Conservation (phyloP, 176 grass and related monocot genomes). For the Avena sativa region DNA sequence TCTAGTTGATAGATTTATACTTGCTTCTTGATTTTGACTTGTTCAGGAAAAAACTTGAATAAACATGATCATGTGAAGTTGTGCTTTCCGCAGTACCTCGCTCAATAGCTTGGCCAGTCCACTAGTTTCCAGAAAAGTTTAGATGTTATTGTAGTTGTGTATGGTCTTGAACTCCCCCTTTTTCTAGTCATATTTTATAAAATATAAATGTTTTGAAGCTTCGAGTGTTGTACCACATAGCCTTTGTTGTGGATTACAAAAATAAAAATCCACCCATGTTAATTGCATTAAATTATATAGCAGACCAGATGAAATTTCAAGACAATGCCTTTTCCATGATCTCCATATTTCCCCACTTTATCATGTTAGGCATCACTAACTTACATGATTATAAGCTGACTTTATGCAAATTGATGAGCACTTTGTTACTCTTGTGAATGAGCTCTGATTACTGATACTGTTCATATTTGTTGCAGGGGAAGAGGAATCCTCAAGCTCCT, state of each 20-base stretch:
- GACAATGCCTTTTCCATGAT: constrained; percentile 5
- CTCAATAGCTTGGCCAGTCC: background rate
- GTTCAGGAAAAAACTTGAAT: constrained; percentile 18
- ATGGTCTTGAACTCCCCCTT: background rate
- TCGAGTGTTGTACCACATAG: background rate
- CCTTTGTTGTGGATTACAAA: background rate
- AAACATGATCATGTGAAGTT: background rate
- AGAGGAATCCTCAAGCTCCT: constrained; percentile 70
- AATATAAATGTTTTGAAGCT: constrained; percentile 6
- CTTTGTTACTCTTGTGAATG: constrained; percentile 1
- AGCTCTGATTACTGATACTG: constrained; percentile 19
- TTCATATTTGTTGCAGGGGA: constrained; percentile 66
- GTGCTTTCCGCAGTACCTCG: background rate
- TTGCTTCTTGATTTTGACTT: constrained; percentile 19
- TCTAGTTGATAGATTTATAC: constrained; percentile 35
- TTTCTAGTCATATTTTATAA: background rate
- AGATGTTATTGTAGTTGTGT: constrained; percentile 21
- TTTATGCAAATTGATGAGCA: constrained; percentile 18
- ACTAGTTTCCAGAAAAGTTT: constrained; percentile 20
- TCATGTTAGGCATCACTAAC: background rate
- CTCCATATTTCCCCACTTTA: background rate
- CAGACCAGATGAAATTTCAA: constrained; percentile 20
- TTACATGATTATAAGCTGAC: constrained; percentile 1
- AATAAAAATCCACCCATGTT: background rate
- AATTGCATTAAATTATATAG: constrained; percentile 28